Percentiles rank a stretch among this genome's conserved stretches.
Evolutionary conservation across 2,329 filamentous ascomycete species (phyloP).

Genomic region (Ophiostoma sp.): DNA sequence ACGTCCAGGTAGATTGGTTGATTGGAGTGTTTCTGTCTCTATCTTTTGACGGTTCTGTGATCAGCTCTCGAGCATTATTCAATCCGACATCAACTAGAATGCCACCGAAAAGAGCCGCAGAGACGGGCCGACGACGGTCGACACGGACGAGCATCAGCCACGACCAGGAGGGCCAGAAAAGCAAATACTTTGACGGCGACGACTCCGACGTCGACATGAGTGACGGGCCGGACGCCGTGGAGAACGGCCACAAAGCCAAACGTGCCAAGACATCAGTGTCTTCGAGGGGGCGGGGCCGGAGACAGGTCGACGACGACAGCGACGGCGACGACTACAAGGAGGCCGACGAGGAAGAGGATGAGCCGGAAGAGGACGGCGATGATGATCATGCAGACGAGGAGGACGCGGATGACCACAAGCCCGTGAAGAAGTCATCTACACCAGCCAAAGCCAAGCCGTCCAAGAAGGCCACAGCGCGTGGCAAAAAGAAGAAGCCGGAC

Average conservation of each 20-base stretch:
- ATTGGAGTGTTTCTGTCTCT: not conserved
- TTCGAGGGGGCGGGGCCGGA: not conserved
- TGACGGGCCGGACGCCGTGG: not conserved
- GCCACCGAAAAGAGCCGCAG: not conserved
- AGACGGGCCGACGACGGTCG: conserved; percentile 41
- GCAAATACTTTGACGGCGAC: conserved; percentile 46
- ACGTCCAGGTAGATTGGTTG: not conserved
- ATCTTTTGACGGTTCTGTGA: not conserved
- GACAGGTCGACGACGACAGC: conserved; percentile 26
- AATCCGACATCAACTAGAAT: not conserved
- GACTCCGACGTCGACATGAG: conserved; percentile 28
- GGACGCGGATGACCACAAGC: conserved; percentile 21
- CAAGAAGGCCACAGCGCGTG: conserved; percentile 15
- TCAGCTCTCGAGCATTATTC: not conserved
- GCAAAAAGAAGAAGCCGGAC: not conserved
- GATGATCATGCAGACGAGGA: conserved; percentile 29
- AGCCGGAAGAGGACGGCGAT: conserved; percentile 25
- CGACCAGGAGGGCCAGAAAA: conserved; percentile 37
- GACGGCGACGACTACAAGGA: conserved; percentile 28
- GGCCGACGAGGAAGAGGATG: conserved; percentile 27
- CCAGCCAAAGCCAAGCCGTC: conserved; percentile 18
- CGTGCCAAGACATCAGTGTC: conserved; percentile 20
- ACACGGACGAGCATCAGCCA: conserved; percentile 39
- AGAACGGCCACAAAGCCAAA: conserved; percentile 19
- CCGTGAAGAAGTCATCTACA: conserved; percentile 25